Percentiles rank a stretch among this genome's conserved stretches.
Evolutionary conservation across 2,329 filamentous ascomycete genomes (phyloP).

Genomic region (Cryoendolithus antarcticus): DNA sequence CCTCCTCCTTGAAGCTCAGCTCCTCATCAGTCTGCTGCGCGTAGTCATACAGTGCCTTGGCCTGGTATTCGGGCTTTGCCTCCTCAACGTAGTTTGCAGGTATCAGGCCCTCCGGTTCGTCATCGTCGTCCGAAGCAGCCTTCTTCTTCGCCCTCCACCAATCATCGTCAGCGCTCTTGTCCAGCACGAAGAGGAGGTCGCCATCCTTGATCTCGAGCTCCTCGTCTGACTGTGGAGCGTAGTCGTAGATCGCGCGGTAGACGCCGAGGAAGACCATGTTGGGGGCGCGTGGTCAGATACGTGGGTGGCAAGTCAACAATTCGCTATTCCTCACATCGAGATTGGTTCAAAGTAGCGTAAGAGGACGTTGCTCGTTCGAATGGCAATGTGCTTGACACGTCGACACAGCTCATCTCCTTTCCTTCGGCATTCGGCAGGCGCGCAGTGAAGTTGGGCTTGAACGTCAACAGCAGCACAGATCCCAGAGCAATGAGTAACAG

Average conservation of each 20-base stretch:
- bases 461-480: too few relatives aligned
- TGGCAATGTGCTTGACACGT: too few relatives aligned
- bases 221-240: conserved; percentile 71
- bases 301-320: neutral
- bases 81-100: conserved; percentile 93
- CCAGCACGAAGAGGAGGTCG: conserved; percentile 76
- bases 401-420: too few relatives aligned
- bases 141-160: conserved; percentile 99
- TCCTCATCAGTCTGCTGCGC: conserved; percentile 95
- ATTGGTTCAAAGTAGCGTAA: too few relatives aligned
- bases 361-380: too few relatives aligned
- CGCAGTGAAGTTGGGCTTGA: too few relatives aligned
- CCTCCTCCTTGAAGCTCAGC: conserved; percentile 86
- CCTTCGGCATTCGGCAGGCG: too few relatives aligned
- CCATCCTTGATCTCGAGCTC: conserved; percentile 78
- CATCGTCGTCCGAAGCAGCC: conserved; percentile 62
- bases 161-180: conserved; percentile 61
- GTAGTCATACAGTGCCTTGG: conserved; percentile 96
- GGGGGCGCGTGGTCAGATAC: neutral
- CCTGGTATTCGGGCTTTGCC: conserved; percentile 55
- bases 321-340: too few relatives aligned
- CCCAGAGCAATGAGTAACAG: too few relatives aligned
- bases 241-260: conserved; percentile 86
- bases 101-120: conserved; percentile 80
- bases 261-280: conserved; percentile 84